Percentiles rank a stretch among this genome's conserved stretches.
Evolutionary conservation across 208 protist genomes (phyloP).

Genomic region (Leishmania guyanensis): DNA sequence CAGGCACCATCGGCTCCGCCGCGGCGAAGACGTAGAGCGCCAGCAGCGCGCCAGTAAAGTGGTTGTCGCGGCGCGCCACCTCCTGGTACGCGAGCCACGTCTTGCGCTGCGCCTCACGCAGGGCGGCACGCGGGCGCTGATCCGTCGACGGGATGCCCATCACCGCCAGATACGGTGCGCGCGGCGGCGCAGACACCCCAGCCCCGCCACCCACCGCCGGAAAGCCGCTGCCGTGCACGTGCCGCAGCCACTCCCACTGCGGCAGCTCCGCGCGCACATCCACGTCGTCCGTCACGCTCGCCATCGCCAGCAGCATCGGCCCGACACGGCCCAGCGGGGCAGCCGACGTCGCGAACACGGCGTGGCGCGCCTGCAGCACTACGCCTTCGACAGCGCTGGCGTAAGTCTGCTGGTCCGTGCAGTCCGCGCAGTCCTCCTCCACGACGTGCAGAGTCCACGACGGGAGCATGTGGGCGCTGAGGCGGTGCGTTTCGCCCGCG

Average conservation of each 20-base stretch:
- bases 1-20: no score
- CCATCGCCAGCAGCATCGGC: constrained; percentile 34
- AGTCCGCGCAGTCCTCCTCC: neutral
- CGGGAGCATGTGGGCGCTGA: neutral
- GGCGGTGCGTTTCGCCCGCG: no score
- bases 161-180: no score
- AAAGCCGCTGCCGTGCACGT: constrained; percentile 8
- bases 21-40: no score
- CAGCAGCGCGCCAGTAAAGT: no score
- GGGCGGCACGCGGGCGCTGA: no score
- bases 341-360: constrained; percentile 12
- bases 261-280: constrained; percentile 3
- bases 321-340: constrained; percentile 25
- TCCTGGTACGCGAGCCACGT: no score
- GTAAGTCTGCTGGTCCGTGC: neutral
- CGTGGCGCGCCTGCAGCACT: neutral
- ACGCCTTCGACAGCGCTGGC: neutral
- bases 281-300: constrained; percentile 36
- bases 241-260: constrained; percentile 24
- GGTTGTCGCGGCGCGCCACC: no score
- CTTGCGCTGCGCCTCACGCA: no score
- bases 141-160: no score
- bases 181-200: no score
- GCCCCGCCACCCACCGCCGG: neutral
- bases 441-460: constrained; percentile 11